These are phyloP conservation scores for Solanum dulcamara DNA, from an alignment of 257 asterid species.

Conservation along the genomic window DNA sequence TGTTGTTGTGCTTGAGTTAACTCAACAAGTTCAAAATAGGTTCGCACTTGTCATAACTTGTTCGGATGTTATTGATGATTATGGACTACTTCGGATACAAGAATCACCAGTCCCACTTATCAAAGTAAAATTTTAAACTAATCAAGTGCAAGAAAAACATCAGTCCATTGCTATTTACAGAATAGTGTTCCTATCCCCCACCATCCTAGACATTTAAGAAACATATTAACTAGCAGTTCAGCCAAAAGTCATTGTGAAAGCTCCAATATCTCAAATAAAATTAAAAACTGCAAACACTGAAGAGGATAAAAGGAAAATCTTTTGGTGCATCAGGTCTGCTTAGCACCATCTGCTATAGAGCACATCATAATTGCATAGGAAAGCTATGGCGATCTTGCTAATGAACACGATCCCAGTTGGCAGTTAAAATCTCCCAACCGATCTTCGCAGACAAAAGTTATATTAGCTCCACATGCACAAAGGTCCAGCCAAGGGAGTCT, in stretches of 20 bases:
- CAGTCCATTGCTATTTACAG: not conserved
- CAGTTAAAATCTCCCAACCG: not conserved
- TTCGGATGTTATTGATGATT: not conserved
- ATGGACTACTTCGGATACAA: not conserved
- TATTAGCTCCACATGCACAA: not conserved
- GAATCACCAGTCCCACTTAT: not conserved
- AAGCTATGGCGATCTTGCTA: not conserved
- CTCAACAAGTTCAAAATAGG: not conserved
- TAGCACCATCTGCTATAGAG: not conserved
- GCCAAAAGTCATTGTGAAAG: not conserved
- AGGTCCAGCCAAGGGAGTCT: not conserved
- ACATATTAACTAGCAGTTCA: not conserved
- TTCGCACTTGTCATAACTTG: not conserved
- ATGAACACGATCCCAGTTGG: not conserved
- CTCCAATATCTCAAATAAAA: not conserved
- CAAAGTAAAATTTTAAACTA: not conserved
- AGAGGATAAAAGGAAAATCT: not conserved
- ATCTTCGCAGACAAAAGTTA: not conserved
- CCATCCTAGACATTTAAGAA: not conserved
- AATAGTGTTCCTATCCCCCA: not conserved
- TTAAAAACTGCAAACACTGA: not conserved
- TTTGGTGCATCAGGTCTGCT: not conserved
- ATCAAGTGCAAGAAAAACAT: not conserved
- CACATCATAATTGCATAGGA: not conserved
- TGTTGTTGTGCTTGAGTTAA: not conserved